A percentile compares a stretch with the other conserved stretches of the same genome.
Conservation (phyloP, 192 early-diverging fungal species). For the Backusella australiensis region DNA sequence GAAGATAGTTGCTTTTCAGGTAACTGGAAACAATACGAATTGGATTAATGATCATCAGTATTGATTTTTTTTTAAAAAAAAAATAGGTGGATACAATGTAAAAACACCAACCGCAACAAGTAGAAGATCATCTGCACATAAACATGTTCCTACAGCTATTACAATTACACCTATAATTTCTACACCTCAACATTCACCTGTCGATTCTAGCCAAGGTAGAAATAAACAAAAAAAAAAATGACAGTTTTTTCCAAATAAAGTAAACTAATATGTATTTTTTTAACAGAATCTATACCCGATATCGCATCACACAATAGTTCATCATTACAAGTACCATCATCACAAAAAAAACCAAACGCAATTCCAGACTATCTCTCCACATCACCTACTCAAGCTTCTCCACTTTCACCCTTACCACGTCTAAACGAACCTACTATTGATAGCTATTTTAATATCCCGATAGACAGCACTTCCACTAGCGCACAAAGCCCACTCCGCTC, state of each 20-base stretch:
- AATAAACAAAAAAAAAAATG: background rate
- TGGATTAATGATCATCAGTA: background rate
- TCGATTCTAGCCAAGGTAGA: background rate
- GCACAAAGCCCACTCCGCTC: background rate
- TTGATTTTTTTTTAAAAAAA: background rate
- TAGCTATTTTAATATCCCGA: background rate
- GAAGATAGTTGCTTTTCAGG: slow-evolving; percentile 11
- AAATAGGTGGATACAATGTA: background rate
- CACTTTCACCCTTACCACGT: slow-evolving; percentile 12
- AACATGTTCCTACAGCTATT: background rate
- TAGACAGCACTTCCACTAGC: background rate
- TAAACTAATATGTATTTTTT: background rate
- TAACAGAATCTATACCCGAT: background rate
- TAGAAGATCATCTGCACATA: background rate
- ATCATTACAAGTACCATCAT: background rate
- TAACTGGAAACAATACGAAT: background rate
- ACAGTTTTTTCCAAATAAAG: background rate
- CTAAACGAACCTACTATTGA: background rate
- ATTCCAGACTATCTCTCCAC: background rate
- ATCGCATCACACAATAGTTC: background rate
- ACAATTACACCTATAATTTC: background rate
- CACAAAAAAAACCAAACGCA: background rate
- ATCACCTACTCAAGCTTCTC: slow-evolving; percentile 3
- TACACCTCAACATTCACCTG: background rate
- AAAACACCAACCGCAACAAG: background rate